A percentile compares a stretch with the other conserved stretches of the same genome.
phyloP scores from a whole-genome alignment of 2,329 filamentous ascomycete genomes.

The Aureobasidium sp. region DNA sequence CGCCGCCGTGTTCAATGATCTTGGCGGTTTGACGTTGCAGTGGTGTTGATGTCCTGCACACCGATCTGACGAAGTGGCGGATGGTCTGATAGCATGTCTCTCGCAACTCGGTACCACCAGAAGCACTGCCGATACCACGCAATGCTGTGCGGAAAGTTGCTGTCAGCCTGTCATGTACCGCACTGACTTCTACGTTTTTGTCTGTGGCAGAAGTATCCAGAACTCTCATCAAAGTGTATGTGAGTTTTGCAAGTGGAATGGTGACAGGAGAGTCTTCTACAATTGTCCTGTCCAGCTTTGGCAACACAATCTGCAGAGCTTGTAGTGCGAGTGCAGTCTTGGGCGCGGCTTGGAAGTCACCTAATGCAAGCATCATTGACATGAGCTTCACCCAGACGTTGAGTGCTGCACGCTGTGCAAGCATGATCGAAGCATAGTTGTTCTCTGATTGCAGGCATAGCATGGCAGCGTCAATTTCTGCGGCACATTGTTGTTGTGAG shows the following conservation, averaged over 20 bases:
- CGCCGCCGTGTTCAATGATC: conserved; percentile 65
- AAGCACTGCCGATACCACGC: conserved; percentile 31
- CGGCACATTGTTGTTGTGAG: conserved; percentile 41
- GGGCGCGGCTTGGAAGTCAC: conserved; percentile 66
- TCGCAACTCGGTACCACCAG: conserved; percentile 49
- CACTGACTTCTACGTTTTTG: conserved; percentile 41
- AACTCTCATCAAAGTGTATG: conserved; percentile 64
- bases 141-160: conserved; percentile 86
- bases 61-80: conserved; percentile 12
- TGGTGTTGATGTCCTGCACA: conserved; percentile 16
- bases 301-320: conserved; percentile 77
- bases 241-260: conserved; percentile 69
- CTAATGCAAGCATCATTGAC: conserved; percentile 73
- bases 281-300: conserved; percentile 74
- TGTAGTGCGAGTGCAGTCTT: conserved; percentile 77
- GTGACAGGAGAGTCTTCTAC: conserved; percentile 63
- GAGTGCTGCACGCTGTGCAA: conserved; percentile 59
- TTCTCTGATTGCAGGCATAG: conserved; percentile 59
- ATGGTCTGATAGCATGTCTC: conserved; percentile 79
- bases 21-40: conserved; percentile 40
- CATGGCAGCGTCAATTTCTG: conserved; percentile 54
- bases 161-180: conserved; percentile 82
- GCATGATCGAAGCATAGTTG: conserved; percentile 51
- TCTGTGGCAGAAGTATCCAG: conserved; percentile 50
- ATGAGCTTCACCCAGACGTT: conserved; percentile 79